These are phyloP conservation scores for Hevea brasiliensis DNA, from an alignment of 345 rosid species.

Conservation along the genomic window DNA sequence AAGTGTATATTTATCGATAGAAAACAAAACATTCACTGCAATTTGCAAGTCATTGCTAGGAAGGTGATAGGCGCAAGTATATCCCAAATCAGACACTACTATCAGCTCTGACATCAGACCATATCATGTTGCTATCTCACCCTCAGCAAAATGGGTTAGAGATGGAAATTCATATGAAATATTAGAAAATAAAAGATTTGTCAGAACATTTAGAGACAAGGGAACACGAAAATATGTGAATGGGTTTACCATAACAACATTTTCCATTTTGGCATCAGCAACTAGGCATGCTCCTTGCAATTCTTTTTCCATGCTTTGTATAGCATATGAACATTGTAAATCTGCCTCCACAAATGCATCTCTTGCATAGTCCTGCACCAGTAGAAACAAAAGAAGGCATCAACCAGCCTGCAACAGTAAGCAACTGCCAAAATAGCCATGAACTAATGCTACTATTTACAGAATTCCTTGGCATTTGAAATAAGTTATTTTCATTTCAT, in stretches of 20 bases:
- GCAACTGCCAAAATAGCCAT: neutral
- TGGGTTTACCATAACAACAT: slow-evolving; percentile 23
- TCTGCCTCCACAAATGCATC: slow-evolving; percentile 40
- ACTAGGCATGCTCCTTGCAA: slow-evolving; percentile 39
- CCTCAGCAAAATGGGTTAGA: neutral
- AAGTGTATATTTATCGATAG: too few species aligned
- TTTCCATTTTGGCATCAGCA: slow-evolving; percentile 29
- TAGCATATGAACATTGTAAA: slow-evolving; percentile 40
- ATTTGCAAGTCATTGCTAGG: neutral
- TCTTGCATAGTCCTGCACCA: slow-evolving; percentile 32
- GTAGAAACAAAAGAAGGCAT: neutral
- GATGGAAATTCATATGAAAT: neutral
- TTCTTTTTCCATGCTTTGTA: slow-evolving; percentile 46
- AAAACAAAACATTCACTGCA: too few species aligned
- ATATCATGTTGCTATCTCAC: neutral
- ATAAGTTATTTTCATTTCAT: neutral
- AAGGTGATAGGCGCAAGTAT: neutral
- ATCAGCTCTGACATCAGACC: neutral
- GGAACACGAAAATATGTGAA: neutral
- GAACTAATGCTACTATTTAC: neutral
- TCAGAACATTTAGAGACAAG: neutral
- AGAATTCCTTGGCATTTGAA: neutral
- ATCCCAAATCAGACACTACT: neutral
- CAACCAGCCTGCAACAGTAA: neutral
- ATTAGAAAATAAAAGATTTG: too few species aligned